Evolutionary conservation across 148 eudicot species (phyloP).

Genomic region (Rhododendron ferrugineum): DNA sequence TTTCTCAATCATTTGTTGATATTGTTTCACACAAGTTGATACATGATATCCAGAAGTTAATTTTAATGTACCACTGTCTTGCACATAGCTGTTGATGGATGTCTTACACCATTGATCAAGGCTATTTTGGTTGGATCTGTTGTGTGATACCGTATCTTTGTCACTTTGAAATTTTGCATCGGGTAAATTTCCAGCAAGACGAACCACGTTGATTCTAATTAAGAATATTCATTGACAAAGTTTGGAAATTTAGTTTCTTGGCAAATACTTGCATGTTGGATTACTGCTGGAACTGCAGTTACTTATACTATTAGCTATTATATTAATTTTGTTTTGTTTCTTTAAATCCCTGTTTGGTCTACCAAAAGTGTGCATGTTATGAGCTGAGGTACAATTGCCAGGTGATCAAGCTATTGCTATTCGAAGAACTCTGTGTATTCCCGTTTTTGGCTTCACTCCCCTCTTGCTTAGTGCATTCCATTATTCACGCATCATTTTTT

Average conservation of each 20-base stretch:
- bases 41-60: not conserved
- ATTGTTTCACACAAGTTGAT: not conserved
- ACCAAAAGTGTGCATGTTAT: not conserved
- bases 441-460: too few species aligned
- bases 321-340: not conserved
- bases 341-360: not conserved
- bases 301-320: not conserved
- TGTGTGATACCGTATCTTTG: not conserved
- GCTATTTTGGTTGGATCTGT: not conserved
- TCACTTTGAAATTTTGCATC: not conserved
- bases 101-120: not conserved
- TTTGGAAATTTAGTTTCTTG: not conserved
- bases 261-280: not conserved
- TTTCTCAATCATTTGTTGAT: not conserved
- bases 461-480: too few species aligned
- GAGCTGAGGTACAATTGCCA: not conserved
- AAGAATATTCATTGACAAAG: not conserved
- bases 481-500: too few species aligned
- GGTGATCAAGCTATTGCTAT: too few species aligned
- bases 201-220: not conserved
- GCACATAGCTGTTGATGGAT: not conserved
- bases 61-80: not conserved
- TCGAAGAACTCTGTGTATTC: too few species aligned
- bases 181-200: not conserved
- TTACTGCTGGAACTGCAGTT: not conserved